A percentile compares a stretch with the other conserved stretches of the same genome.
These are phyloP conservation scores for Chenopodium berlandieri DNA, from an alignment of 148 eudicot species.

Conservation along the genomic window DNA sequence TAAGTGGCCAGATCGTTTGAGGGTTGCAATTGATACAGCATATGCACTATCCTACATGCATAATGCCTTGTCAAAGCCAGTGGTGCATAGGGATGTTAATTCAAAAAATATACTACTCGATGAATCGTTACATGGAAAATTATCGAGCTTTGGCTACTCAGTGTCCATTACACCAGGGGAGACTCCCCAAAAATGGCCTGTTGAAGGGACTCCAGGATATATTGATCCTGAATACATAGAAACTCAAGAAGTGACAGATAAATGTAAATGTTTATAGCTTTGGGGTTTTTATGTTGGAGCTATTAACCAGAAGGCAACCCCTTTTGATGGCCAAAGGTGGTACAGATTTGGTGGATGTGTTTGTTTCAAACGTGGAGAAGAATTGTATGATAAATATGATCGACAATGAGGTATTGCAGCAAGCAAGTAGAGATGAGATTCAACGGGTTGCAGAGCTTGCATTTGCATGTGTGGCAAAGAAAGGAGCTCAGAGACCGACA, in stretches of 20 bases:
- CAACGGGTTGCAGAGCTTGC: slow-evolving; percentile 23
- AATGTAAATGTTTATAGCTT: slow-evolving; percentile 36
- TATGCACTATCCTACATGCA: slow-evolving; percentile 35
- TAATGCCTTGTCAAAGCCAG: slow-evolving; percentile 25
- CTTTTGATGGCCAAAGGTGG: slow-evolving; percentile 11
- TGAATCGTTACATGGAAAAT: slow-evolving; percentile 15
- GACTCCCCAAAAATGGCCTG: slow-evolving; percentile 16
- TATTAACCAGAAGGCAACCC: slow-evolving; percentile 21
- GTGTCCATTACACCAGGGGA: slow-evolving; percentile 19
- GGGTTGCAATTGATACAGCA: slow-evolving; percentile 24
- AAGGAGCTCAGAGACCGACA: slow-evolving; percentile 30
- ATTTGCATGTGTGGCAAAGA: slow-evolving; percentile 20
- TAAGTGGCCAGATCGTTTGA: slow-evolving; percentile 25
- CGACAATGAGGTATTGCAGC: slow-evolving; percentile 1
- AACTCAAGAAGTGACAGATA: slow-evolving; percentile 31
- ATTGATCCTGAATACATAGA: slow-evolving; percentile 31
- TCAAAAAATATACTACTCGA: slow-evolving; percentile 29
- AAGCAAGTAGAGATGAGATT: slow-evolving; percentile 21
- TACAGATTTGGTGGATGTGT: slow-evolving; percentile 26
- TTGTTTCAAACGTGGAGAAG: slow-evolving; percentile 14
- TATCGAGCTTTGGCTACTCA: slow-evolving; percentile 25
- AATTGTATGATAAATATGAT: slow-evolving; percentile 19
- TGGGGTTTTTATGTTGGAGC: slow-evolving; percentile 34
- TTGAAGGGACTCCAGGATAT: slow-evolving; percentile 30
- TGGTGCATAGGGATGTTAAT: slow-evolving; percentile 30